Evolutionary conservation across 495 filamentous ascomycete genomes (phyloP), one percentile per base, ranked within the genome.

Genomic region (Penicillium argentinense): DNA sequence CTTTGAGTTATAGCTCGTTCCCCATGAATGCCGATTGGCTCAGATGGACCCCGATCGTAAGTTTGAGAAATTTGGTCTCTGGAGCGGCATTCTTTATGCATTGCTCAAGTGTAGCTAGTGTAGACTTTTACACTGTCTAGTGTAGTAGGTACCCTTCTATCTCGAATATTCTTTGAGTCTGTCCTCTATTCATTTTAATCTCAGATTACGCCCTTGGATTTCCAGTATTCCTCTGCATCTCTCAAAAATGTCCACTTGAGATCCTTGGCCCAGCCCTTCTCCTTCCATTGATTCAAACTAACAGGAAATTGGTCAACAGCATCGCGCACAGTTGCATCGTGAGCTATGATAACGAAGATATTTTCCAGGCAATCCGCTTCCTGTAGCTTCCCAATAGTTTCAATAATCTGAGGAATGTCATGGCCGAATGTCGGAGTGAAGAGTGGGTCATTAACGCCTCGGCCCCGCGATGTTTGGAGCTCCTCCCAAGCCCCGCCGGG

Each of bases 331-430:
- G 61, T 62, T 19, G 64, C 57, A 49, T 82, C 77, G 51, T 82
- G 82, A 16, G 81, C 75, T 13, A 78, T 66, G 1, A 76, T 60
- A 3, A 82, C 60, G 11, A 84, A 56, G 2, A 84, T 60, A 38
- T 79, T 72, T 4, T 78, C 72, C 8, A 68, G 49, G 4, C 69
- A 74, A 45, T 85, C 82, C 1, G 65, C 45, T 44, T 75, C 69
- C 49, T 75, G 68, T 28, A 79, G 17, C 24, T 71, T 68, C 3
- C 50, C 55, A 19, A 75, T 63, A 8, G 72, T 76, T 24, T 66
- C 59, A 1, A 60, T 43, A 7, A 38, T 43, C 19, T 56, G 26
- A 18, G 49, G 39, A 24, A 56, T 30, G 45, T 50, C 46, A 21
- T 53, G 37, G 2, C 50, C 49, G 23, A 57, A 49, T 14, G 50